Evolutionary conservation across 2,329 filamentous ascomycete species (phyloP).

Genomic region (Emergomyces africanus): DNA sequence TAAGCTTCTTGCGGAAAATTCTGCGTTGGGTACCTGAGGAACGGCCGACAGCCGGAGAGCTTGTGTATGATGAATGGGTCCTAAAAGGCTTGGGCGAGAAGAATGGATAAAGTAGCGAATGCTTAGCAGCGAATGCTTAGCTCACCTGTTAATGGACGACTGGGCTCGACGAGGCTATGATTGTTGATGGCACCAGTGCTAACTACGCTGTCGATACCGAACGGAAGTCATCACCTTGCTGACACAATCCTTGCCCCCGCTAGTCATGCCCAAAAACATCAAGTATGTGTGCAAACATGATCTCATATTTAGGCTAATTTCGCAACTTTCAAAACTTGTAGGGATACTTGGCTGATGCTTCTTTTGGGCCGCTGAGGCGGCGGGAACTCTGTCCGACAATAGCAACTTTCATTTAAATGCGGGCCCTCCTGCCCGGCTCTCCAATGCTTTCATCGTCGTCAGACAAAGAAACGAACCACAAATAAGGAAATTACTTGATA

Average conservation of each 20-base stretch:
- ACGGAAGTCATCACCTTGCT: too few species aligned
- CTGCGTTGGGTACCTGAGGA: constrained; percentile 2
- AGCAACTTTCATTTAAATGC: neutral
- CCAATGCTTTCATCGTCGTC: neutral
- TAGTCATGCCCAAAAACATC: too few species aligned
- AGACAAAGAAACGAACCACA: neutral
- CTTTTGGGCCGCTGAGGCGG: neutral
- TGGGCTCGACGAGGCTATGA: neutral
- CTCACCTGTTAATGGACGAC: neutral
- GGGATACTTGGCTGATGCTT: neutral
- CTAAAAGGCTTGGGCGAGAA: neutral
- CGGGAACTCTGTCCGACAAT: neutral
- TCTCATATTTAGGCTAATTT: too few species aligned
- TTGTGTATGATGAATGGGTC: constrained; percentile 1
- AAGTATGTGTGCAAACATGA: too few species aligned
- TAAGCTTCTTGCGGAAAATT: neutral
- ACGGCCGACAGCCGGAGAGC: neutral
- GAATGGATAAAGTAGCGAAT: neutral
- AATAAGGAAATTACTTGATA: neutral
- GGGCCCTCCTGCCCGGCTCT: neutral
- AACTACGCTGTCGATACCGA: too few species aligned
- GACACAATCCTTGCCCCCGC: too few species aligned
- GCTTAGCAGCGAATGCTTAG: neutral
- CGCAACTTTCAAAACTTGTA: too few species aligned
- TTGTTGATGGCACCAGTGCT: too few species aligned